Conservation (phyloP, 148 eudicot genomes). For the Camellia japonica region DNA sequence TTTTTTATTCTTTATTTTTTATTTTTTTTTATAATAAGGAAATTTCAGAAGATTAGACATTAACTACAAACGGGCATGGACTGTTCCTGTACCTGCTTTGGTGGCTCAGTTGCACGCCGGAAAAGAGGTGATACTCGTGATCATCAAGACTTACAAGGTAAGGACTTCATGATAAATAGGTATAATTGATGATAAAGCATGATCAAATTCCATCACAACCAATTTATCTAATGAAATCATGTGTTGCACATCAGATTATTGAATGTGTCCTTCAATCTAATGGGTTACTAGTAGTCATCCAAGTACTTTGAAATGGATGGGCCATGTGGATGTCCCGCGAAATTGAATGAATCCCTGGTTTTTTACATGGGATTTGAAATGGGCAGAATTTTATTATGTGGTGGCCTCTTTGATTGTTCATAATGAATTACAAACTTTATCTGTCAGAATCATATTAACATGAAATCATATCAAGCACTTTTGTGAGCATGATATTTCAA, state of each 20-base stretch:
- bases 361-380: background rate
- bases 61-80: constrained; percentile 33
- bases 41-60: background rate
- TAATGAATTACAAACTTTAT: background rate
- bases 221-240: background rate
- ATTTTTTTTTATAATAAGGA: too few species aligned
- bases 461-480: background rate
- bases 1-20: constrained; percentile 2
- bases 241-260: constrained; percentile 2
- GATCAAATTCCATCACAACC: background rate
- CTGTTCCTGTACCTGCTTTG: constrained; percentile 56
- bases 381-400: background rate
- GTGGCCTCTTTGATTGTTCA: background rate
- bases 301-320: background rate
- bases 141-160: constrained; percentile 42
- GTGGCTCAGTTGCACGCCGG: constrained; percentile 24
- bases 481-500: background rate
- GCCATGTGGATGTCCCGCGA: background rate
- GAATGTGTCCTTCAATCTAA: background rate
- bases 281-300: background rate
- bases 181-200: background rate
- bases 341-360: background rate
- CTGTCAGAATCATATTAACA: background rate
- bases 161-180: background rate
- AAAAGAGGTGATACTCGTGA: constrained; percentile 14